Percentiles rank a stretch among this genome's conserved stretches.
phyloP scores from a whole-genome alignment of 495 filamentous ascomycete species.

The Xylaria scruposa region DNA sequence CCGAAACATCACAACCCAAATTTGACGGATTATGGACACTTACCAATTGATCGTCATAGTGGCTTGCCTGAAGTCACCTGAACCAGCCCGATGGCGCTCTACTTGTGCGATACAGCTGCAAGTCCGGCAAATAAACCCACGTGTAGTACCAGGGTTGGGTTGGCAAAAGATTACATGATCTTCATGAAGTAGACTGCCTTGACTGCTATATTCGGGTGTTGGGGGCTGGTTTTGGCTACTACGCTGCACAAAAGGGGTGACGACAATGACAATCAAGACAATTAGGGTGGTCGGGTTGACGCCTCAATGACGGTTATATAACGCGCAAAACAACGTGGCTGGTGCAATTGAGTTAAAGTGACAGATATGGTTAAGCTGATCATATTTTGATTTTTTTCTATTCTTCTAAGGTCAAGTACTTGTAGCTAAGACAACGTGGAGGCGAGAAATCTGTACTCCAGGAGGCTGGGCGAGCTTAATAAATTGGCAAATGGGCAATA shows the following conservation, averaged over 20 bases:
- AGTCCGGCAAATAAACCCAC: not conserved
- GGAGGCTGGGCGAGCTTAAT: not conserved
- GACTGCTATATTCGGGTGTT: not conserved
- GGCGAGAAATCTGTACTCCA: not conserved
- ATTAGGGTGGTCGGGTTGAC: not conserved
- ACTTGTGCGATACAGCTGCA: not conserved
- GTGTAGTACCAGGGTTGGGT: not conserved
- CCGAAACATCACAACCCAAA: conserved; percentile 9
- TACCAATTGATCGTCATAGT: not conserved
- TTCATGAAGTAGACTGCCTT: not conserved
- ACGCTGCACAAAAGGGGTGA: not conserved
- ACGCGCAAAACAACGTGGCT: not conserved
- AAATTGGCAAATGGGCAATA: no score
- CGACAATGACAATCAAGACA: no score
- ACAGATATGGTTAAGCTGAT: not conserved
- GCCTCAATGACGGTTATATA: conserved; percentile 1
- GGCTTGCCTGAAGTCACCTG: not conserved
- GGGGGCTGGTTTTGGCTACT: conserved; percentile 19
- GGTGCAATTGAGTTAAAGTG: not conserved
- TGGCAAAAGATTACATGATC: not conserved
- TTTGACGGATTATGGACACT: not conserved
- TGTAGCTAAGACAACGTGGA: not conserved
- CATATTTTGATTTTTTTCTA: not conserved
- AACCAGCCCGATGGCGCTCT: conserved; percentile 13
- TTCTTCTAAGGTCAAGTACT: not conserved